phyloP scores from a whole-genome alignment of 2,329 filamentous ascomycete species.

The Alternaria gaisen region DNA sequence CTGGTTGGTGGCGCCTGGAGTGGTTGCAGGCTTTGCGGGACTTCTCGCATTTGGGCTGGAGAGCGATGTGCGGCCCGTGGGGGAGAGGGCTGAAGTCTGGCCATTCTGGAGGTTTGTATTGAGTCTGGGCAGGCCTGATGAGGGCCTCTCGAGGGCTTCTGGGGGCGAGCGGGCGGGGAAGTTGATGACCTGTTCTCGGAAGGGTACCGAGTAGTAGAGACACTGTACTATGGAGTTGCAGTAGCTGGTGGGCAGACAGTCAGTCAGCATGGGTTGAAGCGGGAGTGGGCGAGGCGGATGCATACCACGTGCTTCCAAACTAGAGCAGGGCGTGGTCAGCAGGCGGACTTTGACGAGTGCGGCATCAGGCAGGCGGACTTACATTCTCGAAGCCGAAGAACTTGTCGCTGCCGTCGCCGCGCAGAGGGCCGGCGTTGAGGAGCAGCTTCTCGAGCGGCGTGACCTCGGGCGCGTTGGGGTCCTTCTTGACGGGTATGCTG shows the following conservation, averaged over 20 bases:
- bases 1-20: conserved; percentile 62
- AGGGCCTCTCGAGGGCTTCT: conserved; percentile 70
- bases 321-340: conserved; percentile 54
- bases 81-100: conserved; percentile 59
- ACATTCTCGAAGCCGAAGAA: conserved; percentile 99
- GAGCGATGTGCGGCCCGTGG: conserved; percentile 59
- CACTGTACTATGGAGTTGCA: conserved; percentile 98
- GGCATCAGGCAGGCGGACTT: conserved; percentile 53
- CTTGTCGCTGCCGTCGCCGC: conserved; percentile 91
- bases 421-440: conserved; percentile 81
- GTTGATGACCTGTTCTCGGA: conserved; percentile 92
- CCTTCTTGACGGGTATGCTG: conserved; percentile 65
- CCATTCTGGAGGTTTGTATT: conserved; percentile 53
- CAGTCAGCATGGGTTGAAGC: conserved; percentile 21
- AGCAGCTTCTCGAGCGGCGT: conserved; percentile 78
- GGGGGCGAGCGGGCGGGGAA: conserved; percentile 79
- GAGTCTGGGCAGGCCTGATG: conserved; percentile 47
- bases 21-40: conserved; percentile 49
- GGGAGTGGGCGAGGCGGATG: conserved; percentile 11
- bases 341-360: conserved; percentile 11
- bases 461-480: conserved; percentile 64
- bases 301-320: conserved; percentile 98
- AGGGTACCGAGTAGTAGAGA: conserved; percentile 92
- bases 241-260: conserved; percentile 69
- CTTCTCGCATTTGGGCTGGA: conserved; percentile 45